Conservation (phyloP, 441 rosid species). For the Pelargonium myrrhifolium region DNA sequence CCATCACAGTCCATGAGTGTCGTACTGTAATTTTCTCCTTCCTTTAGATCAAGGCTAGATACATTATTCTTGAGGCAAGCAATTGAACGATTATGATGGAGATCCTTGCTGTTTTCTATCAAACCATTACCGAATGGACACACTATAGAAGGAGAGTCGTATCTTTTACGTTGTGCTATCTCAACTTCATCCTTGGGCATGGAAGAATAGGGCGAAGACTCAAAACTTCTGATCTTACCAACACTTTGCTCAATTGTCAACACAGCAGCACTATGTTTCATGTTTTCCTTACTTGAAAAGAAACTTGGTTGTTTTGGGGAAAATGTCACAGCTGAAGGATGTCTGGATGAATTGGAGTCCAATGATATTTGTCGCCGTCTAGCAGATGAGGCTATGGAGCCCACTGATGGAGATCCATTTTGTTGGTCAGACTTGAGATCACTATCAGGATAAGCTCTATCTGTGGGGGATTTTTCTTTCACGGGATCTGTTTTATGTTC, state of each 20-base stretch:
- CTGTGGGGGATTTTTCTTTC: slow-evolving; percentile 18
- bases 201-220: slow-evolving; percentile 40
- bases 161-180: slow-evolving; percentile 40
- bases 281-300: slow-evolving; percentile 39
- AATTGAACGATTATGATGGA: slow-evolving; percentile 22
- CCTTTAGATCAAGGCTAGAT: slow-evolving; percentile 26
- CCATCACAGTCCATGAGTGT: slow-evolving; percentile 13
- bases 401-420: slow-evolving; percentile 30
- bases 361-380: slow-evolving; percentile 29
- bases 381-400: slow-evolving; percentile 34
- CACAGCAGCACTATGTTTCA: slow-evolving; percentile 31
- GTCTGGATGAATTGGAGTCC: slow-evolving; percentile 30
- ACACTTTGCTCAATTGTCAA: slow-evolving; percentile 40
- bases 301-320: slow-evolving; percentile 46
- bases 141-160: slow-evolving; percentile 29
- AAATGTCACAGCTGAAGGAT: slow-evolving; percentile 42
- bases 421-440: slow-evolving; percentile 23
- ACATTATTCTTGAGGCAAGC: slow-evolving; percentile 39
- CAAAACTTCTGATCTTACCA: slow-evolving; percentile 37
- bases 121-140: slow-evolving; percentile 29
- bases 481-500: slow-evolving; percentile 22
- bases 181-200: slow-evolving; percentile 44
- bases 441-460: slow-evolving; percentile 16
- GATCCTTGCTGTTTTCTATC: slow-evolving; percentile 24
- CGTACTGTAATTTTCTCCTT: slow-evolving; percentile 15